phyloP scores from a whole-genome alignment of 2,329 filamentous ascomycete genomes.

The Scedosporium dehoogii region DNA sequence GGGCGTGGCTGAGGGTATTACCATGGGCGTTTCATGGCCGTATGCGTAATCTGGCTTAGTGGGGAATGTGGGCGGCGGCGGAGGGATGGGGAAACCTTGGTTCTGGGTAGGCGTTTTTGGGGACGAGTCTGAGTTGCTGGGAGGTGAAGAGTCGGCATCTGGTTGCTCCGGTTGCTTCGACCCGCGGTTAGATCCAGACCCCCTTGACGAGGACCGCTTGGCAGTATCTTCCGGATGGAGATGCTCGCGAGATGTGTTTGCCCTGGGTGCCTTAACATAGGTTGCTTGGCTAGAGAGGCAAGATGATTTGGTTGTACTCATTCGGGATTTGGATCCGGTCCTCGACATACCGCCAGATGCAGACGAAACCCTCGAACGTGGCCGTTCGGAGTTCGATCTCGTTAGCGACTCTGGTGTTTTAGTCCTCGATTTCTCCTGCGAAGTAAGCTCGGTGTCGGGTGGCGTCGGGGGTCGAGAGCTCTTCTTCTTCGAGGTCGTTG shows the following conservation, averaged over 20 bases:
- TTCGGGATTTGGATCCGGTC: slow-evolving; percentile 39
- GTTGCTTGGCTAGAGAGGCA: slow-evolving; percentile 50
- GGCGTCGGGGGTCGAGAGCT: slow-evolving; percentile 48
- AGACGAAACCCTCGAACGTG: slow-evolving; percentile 34
- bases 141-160: slow-evolving; percentile 35
- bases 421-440: slow-evolving; percentile 28
- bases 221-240: slow-evolving; percentile 9
- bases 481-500: slow-evolving; percentile 16
- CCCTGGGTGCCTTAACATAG: slow-evolving; percentile 27
- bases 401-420: slow-evolving; percentile 20
- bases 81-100: slow-evolving; percentile 35
- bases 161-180: slow-evolving; percentile 21
- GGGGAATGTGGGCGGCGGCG: slow-evolving; percentile 34
- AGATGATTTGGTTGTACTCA: slow-evolving; percentile 38
- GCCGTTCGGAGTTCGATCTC: slow-evolving; percentile 20
- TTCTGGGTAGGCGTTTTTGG: slow-evolving; percentile 51
- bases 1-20: slow-evolving; percentile 28
- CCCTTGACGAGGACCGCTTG: slow-evolving; percentile 10
- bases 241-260: slow-evolving; percentile 2
- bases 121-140: slow-evolving; percentile 44
- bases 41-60: slow-evolving; percentile 25
- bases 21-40: slow-evolving; percentile 24
- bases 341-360: slow-evolving; percentile 33
- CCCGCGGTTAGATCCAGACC: slow-evolving; percentile 15
- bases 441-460: slow-evolving; percentile 52